Conservation (phyloP, 768 basidiomycete genomes). For the Phylloporus arenicola region DNA sequence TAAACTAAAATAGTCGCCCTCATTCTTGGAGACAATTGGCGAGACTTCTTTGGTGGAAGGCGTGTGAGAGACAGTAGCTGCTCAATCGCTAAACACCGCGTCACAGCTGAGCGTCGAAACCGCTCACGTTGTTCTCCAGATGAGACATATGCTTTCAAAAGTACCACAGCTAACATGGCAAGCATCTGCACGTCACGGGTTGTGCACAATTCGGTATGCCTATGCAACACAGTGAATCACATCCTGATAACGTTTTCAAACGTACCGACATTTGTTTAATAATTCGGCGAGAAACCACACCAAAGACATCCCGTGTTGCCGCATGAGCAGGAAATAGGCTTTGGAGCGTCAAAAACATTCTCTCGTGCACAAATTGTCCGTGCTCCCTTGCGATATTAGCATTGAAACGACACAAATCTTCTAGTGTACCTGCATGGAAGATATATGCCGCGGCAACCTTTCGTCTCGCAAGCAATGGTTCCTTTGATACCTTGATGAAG, state of each 20-base stretch:
- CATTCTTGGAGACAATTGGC: constrained; percentile 22
- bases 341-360: constrained; percentile 54
- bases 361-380: constrained; percentile 65
- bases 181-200: constrained; percentile 76
- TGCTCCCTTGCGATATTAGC: constrained; percentile 51
- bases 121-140: constrained; percentile 15
- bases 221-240: constrained; percentile 16
- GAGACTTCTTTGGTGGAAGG: constrained; percentile 18
- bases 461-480: constrained; percentile 43
- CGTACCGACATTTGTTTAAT: constrained; percentile 46
- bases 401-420: constrained; percentile 53
- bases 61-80: constrained; percentile 3
- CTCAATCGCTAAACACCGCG: neutral
- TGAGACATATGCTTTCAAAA: constrained; percentile 44
- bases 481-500: constrained; percentile 48
- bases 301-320: constrained; percentile 22
- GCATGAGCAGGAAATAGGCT: constrained; percentile 39
- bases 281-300: constrained; percentile 31
- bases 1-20: too few species aligned
- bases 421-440: constrained; percentile 39
- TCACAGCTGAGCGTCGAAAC: neutral
- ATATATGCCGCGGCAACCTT: constrained; percentile 61
- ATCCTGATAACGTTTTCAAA: neutral
- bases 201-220: constrained; percentile 39
- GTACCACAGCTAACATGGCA: constrained; percentile 66